phyloP scores from a whole-genome alignment of 2,329 filamentous ascomycete genomes.

The Macrophomina tecta region DNA sequence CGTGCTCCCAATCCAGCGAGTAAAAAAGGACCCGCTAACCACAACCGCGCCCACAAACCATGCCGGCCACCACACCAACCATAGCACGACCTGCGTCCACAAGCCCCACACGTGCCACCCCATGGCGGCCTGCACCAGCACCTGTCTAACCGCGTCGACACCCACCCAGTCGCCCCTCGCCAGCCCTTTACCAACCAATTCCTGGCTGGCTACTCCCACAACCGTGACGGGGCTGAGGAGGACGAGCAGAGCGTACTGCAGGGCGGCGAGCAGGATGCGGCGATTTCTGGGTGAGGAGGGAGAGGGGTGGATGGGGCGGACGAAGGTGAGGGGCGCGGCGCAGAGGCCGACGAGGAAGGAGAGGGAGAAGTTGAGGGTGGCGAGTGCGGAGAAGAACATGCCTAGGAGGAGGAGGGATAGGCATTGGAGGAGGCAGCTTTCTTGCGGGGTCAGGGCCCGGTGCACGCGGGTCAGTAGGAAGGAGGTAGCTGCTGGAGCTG shows the following conservation, averaged over 20 bases:
- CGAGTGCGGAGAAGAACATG: conserved; percentile 88
- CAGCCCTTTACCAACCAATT: conserved; percentile 46
- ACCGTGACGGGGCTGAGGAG: conserved; percentile 43
- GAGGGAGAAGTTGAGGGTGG: conserved; percentile 94
- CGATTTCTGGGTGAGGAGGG: conserved; percentile 5
- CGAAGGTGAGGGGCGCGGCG: conserved; percentile 79
- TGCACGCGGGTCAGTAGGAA: conserved; percentile 44
- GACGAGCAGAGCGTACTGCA: conserved; percentile 35
- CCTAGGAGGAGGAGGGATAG: conserved; percentile 93
- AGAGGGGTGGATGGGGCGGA: conserved; percentile 37
- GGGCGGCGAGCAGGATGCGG: conserved; percentile 28
- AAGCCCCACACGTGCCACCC: conserved; percentile 89
- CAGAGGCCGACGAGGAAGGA: conserved; percentile 83
- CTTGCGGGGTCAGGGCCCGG: conserved; percentile 67
- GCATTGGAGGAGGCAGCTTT: conserved; percentile 81
- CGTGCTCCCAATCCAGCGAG: no score
- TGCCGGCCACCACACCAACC: conserved; percentile 94
- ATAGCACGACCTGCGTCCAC: conserved; percentile 88
- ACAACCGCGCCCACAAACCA: conserved; percentile 69
- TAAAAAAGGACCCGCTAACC: conserved; percentile 30
- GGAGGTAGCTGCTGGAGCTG: conserved; percentile 41
- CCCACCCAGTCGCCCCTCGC: conserved; percentile 36
- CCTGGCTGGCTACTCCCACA: conserved; percentile 36
- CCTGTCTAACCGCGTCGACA: conserved; percentile 50
- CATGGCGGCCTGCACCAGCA: conserved; percentile 77